Evolutionary conservation across 2,329 filamentous ascomycete species (phyloP).

Genomic region (Fusarium sp.): DNA sequence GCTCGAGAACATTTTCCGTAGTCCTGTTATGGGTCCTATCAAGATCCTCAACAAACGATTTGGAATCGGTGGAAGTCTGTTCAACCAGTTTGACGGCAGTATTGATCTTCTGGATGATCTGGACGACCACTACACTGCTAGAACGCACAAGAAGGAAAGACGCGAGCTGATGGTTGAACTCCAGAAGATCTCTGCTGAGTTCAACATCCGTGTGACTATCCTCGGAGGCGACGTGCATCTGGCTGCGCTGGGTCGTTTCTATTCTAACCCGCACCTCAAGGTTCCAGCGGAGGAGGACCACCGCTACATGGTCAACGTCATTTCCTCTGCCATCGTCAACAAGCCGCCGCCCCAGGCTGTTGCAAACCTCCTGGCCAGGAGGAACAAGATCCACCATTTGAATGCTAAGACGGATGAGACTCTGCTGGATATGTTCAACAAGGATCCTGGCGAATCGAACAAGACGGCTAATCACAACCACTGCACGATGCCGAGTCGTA

Average conservation of each 20-base stretch:
- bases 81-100: conserved; percentile 94
- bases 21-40: conserved; percentile 87
- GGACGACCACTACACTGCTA: conserved; percentile 95
- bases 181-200: conserved; percentile 85
- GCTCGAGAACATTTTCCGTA: conserved; percentile 91
- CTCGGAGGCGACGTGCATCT: conserved; percentile 94
- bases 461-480: conserved; percentile 82
- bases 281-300: conserved; percentile 85
- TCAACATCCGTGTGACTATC: conserved; percentile 90
- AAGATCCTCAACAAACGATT: conserved; percentile 92
- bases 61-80: conserved; percentile 83
- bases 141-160: conserved; percentile 90
- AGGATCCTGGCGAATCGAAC: conserved; percentile 81
- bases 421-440: conserved; percentile 90
- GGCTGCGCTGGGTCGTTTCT: conserved; percentile 92
- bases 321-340: conserved; percentile 96
- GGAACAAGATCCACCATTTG: conserved; percentile 84
- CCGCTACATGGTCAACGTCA: conserved; percentile 93
- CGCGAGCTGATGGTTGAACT: conserved; percentile 81
- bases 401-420: conserved; percentile 86
- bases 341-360: conserved; percentile 89
- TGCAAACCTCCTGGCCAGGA: conserved; percentile 87
- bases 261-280: conserved; percentile 84
- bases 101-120: conserved; percentile 93
- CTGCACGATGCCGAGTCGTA: conserved; percentile 91